Evolutionary conservation across 441 rosid genomes (phyloP).

Genomic region (Pelargonium myrrhifolium): DNA sequence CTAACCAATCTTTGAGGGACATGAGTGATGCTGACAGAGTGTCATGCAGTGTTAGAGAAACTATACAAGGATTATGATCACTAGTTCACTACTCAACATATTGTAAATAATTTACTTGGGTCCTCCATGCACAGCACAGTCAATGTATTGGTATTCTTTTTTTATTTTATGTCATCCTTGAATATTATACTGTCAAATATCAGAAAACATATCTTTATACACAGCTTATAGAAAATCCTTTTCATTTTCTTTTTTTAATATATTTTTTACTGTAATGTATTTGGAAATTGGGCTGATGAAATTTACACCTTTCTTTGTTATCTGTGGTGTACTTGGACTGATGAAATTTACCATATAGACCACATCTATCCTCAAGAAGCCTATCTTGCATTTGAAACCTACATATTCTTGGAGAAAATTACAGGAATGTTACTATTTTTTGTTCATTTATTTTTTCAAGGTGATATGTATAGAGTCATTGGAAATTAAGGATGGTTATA

Average conservation of each 20-base stretch:
- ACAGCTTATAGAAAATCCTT: too few relatives aligned
- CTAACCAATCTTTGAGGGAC: background rate
- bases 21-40: background rate
- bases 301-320: too few relatives aligned
- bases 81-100: background rate
- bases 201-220: background rate
- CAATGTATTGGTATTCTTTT: background rate
- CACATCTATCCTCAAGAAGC: too few relatives aligned
- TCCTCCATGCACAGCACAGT: background rate
- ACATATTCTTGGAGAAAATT: too few relatives aligned
- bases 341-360: background rate
- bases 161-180: background rate
- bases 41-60: background rate
- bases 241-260: too few relatives aligned
- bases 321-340: too few relatives aligned
- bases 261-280: too few relatives aligned
- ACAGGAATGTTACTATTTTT: too few relatives aligned
- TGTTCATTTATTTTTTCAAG: too few relatives aligned
- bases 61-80: background rate
- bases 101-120: background rate
- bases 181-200: background rate
- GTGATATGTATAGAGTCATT: background rate
- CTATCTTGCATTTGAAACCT: too few relatives aligned
- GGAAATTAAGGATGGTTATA: background rate
- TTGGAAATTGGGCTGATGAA: background rate